Conservation (phyloP, 2,329 filamentous ascomycete genomes). For the Xylariomycetidae sp. region DNA sequence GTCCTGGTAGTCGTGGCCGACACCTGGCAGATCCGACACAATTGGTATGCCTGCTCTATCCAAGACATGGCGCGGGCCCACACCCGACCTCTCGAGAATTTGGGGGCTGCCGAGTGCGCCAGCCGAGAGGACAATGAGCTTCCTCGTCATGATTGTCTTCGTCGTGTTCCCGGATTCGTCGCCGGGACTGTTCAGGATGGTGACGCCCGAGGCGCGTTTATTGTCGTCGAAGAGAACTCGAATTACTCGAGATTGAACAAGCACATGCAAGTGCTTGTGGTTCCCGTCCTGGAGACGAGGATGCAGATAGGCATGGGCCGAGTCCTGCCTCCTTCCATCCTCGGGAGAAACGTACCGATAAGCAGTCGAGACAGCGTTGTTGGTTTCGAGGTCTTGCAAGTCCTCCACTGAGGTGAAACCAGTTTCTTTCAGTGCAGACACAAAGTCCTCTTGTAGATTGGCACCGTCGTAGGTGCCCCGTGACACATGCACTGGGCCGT, state of each 20-base stretch:
- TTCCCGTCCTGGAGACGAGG: constrained; percentile 38
- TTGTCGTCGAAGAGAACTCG: constrained; percentile 3
- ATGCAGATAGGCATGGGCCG: constrained; percentile 46
- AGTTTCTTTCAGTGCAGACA: constrained; percentile 39
- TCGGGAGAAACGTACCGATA: constrained; percentile 21
- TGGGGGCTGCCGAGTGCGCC: constrained; percentile 1
- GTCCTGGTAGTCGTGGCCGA: constrained; percentile 43
- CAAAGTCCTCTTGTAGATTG: constrained; percentile 40
- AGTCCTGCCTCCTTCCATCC: constrained; percentile 46
- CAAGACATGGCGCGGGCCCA: constrained; percentile 1
- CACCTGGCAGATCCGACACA: constrained; percentile 37
- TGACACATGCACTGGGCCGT: constrained; percentile 45
- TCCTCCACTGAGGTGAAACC: constrained; percentile 49
- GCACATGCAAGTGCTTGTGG: constrained; percentile 46
- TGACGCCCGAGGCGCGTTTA: constrained; percentile 3
- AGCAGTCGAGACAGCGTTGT: constrained; percentile 10
- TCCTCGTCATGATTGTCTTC: constrained; percentile 31
- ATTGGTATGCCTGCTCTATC: constrained; percentile 26
- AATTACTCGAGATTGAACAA: constrained; percentile 44
- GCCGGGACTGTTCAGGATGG: too few relatives aligned
- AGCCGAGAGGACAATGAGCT: constrained; percentile 1
- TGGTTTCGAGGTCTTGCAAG: constrained; percentile 42
- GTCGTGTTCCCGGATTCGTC: background rate
- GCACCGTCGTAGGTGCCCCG: constrained; percentile 38
- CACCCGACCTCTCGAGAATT: constrained; percentile 5